Percentiles rank a stretch among this genome's conserved stretches.
Evolutionary conservation across 371 early-diverging fungal genomes (phyloP).

Genomic region (Syncephalis fuscata): DNA sequence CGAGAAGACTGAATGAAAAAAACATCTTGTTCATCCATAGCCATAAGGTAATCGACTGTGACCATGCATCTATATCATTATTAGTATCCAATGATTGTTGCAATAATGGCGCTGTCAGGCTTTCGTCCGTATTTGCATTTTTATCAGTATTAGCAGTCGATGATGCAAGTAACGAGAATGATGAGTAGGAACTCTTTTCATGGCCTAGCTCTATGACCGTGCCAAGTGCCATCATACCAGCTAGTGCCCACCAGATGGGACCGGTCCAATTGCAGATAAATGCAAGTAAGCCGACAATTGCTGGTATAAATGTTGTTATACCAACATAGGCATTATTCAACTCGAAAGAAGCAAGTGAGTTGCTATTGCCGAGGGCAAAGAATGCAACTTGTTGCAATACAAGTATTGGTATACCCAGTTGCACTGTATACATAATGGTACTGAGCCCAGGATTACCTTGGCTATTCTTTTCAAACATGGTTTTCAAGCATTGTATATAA

Average conservation of each 20-base stretch:
- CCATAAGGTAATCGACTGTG: not conserved
- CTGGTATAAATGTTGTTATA: slow-evolving; percentile 37
- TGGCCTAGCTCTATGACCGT: not conserved
- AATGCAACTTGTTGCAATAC: slow-evolving; percentile 33
- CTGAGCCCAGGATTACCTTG: not conserved
- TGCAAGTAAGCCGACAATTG: slow-evolving; percentile 40
- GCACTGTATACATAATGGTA: not conserved
- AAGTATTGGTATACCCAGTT: slow-evolving; percentile 1
- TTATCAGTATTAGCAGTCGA: too few species aligned
- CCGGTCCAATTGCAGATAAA: slow-evolving; percentile 56
- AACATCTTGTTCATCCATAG: slow-evolving; percentile 7
- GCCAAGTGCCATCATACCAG: slow-evolving; percentile 15
- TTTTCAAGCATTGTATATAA: too few species aligned
- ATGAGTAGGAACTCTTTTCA: not conserved
- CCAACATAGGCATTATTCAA: slow-evolving; percentile 64
- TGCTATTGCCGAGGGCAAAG: slow-evolving; percentile 55
- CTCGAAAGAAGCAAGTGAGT: slow-evolving; percentile 62
- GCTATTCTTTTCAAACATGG: slow-evolving; percentile 13
- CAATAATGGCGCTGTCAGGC: not conserved
- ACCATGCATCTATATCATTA: not conserved
- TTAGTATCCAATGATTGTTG: not conserved
- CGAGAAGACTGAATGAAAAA: slow-evolving; percentile 27
- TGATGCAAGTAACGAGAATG: too few species aligned
- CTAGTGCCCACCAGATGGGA: slow-evolving; percentile 46
- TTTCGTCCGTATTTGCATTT: not conserved